Base-by-base conservation (phyloP, 192 early-diverging fungal genomes). In the Endogone sp. region DNA sequence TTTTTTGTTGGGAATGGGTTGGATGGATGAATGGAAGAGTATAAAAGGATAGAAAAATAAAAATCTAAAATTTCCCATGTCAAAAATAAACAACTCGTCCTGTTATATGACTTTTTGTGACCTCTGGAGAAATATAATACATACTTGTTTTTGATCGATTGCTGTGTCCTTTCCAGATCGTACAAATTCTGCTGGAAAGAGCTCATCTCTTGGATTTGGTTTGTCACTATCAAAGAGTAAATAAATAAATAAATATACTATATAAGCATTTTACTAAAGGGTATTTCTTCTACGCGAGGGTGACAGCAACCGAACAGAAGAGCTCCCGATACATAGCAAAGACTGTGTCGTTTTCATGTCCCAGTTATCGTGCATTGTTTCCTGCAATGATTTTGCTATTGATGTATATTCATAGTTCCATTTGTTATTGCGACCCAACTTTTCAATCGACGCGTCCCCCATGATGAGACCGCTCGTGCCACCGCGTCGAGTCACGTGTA, bases 81-180 rank as follows among this genome's bases (percentile, higher is more conserved):
- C n/a, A n/a, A n/a, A n/a, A n/a, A n/a, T n/a, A n/a, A n/a, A n/a
- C n/a, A n/a, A n/a, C n/a, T n/a, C n/a, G n/a, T n/a, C n/a, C n/a
- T n/a, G n/a, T n/a, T n/a, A n/a, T n/a, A n/a, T n/a, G n/a, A n/a
- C n/a, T n/a, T n/a, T n/a, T n/a, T n/a, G n/a, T n/a, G n/a, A n/a
- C n/a, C n/a, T n/a, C n/a, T n/a, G n/a, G n/a, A n/a, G n/a, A n/a
- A n/a, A 49, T 16, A 49, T 25, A 60, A 23, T 60, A 68, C 72
- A 29, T 94, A 97, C 76, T 91, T 86, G 64, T 83, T 85, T 79
- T 94, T 93, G 63, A 92, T 83, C 49, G 86, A 76, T 56, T 87
- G 82, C 76, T 95, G 92, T 24, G 87, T 84, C 61, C 93, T 82
- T 72, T 97, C 94, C 29, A 97, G 82, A 23, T 97, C 95, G 59